A percentile compares a stretch with the other conserved stretches of the same genome.
Conservation (phyloP, 1,284 basidiomycete species). For the Rhodotorula sp. region DNA sequence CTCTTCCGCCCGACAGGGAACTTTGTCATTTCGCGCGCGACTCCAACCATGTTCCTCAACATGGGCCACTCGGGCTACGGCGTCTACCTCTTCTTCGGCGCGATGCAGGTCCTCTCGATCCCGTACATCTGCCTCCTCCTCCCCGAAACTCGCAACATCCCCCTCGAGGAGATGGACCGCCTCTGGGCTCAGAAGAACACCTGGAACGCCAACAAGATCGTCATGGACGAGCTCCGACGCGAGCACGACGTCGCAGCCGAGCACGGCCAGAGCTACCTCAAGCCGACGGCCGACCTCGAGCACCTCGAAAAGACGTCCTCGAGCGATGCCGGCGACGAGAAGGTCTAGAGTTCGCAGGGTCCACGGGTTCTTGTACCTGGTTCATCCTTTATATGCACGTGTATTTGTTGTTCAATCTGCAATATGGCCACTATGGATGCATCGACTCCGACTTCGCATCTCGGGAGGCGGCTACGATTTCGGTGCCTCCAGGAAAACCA, state of each 20-base stretch:
- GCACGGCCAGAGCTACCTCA: not conserved
- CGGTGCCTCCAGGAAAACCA: too few species aligned
- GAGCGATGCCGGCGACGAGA: not conserved
- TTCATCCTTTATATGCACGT: not conserved
- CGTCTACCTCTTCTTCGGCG: slow-evolving; percentile 48
- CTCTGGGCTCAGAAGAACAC: slow-evolving; percentile 39
- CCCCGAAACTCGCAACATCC: slow-evolving; percentile 38
- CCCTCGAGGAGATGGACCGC: slow-evolving; percentile 41
- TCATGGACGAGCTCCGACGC: slow-evolving; percentile 36
- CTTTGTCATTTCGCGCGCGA: slow-evolving; percentile 45
- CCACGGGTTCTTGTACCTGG: not conserved
- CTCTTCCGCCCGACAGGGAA: slow-evolving; percentile 16
- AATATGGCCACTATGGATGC: too few species aligned
- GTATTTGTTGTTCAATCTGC: not conserved
- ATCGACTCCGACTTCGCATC: too few species aligned
- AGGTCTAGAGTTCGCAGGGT: not conserved
- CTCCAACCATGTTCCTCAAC: slow-evolving; percentile 37
- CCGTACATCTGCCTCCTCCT: slow-evolving; percentile 44
- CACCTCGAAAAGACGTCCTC: slow-evolving; percentile 1
- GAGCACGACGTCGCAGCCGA: slow-evolving; percentile 17
- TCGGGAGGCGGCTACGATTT: too few species aligned
- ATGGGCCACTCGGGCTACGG: slow-evolving; percentile 19
- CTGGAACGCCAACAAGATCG: slow-evolving; percentile 37
- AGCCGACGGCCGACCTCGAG: slow-evolving; percentile 3
- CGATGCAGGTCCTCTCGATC: slow-evolving; percentile 46